Conservation (phyloP, 306 rosid genomes). For the Erythrophleum fordii region DNA sequence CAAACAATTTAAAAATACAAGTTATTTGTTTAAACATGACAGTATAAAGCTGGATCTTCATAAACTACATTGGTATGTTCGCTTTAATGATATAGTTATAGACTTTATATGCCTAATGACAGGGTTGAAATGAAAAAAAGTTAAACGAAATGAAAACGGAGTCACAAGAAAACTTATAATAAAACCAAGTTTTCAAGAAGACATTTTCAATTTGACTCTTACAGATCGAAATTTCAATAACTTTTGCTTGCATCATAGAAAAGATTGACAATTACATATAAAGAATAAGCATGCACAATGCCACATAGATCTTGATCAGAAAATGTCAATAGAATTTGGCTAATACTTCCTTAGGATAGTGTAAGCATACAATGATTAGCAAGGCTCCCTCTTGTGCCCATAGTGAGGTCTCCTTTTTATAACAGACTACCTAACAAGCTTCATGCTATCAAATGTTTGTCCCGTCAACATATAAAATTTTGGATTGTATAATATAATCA, state of each 20-base stretch:
- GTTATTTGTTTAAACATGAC: conserved; percentile 25
- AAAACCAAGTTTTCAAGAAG: not conserved
- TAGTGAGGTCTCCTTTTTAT: not conserved
- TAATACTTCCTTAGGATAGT: not conserved
- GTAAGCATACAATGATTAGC: not conserved
- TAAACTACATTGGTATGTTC: conserved; percentile 9
- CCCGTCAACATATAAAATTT: not conserved
- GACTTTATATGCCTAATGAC: conserved; percentile 18
- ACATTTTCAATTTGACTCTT: conserved; percentile 14
- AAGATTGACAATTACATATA: not conserved
- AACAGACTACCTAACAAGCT: not conserved
- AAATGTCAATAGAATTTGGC: conserved; percentile 2
- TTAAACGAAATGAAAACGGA: conserved; percentile 14
- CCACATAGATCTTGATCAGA: not conserved
- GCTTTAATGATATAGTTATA: not conserved
- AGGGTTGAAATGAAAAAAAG: conserved; percentile 6
- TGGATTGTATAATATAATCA: too few species aligned
- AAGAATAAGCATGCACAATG: not conserved
- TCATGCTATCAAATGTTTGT: not conserved
- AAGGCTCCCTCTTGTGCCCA: conserved; percentile 4
- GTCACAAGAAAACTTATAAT: not conserved
- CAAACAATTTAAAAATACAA: conserved; percentile 34
- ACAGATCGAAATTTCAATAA: not conserved
- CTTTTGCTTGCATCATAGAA: not conserved
- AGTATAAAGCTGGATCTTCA: conserved; percentile 25